Evolutionary conservation across 805 yeast genomes (phyloP).

Genomic region (Lachancea kluyveri): DNA sequence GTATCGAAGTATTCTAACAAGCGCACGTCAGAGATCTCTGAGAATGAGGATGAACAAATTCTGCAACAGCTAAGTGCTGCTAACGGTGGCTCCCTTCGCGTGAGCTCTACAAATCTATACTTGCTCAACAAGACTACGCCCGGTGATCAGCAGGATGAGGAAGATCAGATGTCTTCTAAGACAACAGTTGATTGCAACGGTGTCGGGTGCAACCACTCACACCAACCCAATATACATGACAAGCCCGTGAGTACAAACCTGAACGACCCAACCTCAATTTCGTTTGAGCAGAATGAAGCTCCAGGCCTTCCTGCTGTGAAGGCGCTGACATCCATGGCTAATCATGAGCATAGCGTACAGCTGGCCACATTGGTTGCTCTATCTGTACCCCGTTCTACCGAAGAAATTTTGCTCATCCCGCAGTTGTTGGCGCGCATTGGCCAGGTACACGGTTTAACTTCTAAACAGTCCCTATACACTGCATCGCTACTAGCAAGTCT

Average conservation of each 20-base stretch:
- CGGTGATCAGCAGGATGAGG: not conserved
- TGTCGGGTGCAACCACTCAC: conserved; percentile 6
- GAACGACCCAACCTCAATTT: conserved; percentile 30
- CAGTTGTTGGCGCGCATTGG: conserved; percentile 64
- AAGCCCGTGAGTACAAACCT: conserved; percentile 25
- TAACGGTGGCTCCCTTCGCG: conserved; percentile 18
- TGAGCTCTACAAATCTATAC: conserved; percentile 33
- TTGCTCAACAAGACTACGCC: conserved; percentile 25
- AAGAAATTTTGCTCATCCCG: conserved; percentile 71
- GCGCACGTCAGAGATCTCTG: conserved; percentile 8
- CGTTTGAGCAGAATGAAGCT: conserved; percentile 62
- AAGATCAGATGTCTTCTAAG: not conserved
- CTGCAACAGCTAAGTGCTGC: conserved; percentile 18
- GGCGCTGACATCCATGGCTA: conserved; percentile 53
- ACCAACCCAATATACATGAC: conserved; percentile 14
- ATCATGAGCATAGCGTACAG: conserved; percentile 40
- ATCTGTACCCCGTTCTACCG: conserved; percentile 71
- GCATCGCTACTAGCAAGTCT: conserved; percentile 66
- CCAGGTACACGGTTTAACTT: conserved; percentile 63
- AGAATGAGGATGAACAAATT: conserved; percentile 17
- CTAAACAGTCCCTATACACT: conserved; percentile 63
- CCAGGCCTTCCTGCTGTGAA: conserved; percentile 70
- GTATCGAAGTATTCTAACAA: conserved; percentile 15
- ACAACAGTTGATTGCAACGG: conserved; percentile 6
- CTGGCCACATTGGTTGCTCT: conserved; percentile 58